These are phyloP conservation scores for Heimioporus punctisporus DNA, from an alignment of 1,284 basidiomycete genomes.

Conservation along the genomic window DNA sequence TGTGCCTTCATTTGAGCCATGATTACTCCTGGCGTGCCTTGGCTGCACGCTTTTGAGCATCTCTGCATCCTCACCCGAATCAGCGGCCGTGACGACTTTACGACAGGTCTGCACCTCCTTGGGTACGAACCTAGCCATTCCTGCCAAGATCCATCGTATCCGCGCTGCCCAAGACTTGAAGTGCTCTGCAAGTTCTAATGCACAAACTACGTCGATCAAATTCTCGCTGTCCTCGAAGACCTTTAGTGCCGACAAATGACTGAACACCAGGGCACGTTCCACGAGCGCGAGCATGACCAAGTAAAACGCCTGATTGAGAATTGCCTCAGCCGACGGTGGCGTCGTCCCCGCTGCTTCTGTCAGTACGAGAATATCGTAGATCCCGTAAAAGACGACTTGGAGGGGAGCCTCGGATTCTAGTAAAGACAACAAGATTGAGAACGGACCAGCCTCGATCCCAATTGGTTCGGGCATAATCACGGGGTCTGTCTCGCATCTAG, in stretches of 20 bases:
- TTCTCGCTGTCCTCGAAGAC: constrained; percentile 61
- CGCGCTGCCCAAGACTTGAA: constrained; percentile 74
- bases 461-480: constrained; percentile 78
- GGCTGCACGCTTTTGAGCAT: constrained; percentile 79
- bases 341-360: too few species aligned
- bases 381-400: constrained; percentile 78
- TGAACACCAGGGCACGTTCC: constrained; percentile 67
- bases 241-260: constrained; percentile 54
- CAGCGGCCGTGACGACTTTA: constrained; percentile 41
- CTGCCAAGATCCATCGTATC: constrained; percentile 74
- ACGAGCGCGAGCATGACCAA: constrained; percentile 83
- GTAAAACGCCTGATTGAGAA: constrained; percentile 89
- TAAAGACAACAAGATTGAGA: constrained; percentile 55
- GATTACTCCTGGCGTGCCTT: constrained; percentile 86
- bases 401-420: constrained; percentile 72
- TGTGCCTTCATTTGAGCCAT: constrained; percentile 94
- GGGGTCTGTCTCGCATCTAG: constrained; percentile 85
- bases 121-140: constrained; percentile 55
- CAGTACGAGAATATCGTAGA: constrained; percentile 67
- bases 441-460: constrained; percentile 68
- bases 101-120: constrained; percentile 57
- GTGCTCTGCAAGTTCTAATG: constrained; percentile 73
- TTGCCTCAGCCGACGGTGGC: constrained; percentile 72
- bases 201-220: constrained; percentile 74
- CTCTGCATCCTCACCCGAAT: constrained; percentile 52